Conservation (phyloP, 192 early-diverging fungal species). For the Entrophospora sp. region DNA sequence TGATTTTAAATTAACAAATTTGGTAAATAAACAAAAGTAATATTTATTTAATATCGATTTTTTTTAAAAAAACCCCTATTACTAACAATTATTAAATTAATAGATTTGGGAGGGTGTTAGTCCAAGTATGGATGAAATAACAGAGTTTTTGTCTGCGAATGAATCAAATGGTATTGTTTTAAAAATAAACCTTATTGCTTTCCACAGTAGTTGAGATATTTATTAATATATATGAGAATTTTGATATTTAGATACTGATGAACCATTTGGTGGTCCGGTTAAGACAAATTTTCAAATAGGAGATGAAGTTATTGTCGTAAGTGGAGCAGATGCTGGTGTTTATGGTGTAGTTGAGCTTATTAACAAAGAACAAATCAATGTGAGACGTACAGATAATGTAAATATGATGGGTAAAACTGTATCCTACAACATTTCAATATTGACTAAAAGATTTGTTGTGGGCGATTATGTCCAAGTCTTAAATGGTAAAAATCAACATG, state of each 20-base stretch:
- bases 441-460: constrained; percentile 81
- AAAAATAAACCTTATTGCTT: not conserved
- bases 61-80: too few species aligned
- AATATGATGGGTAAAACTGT: too few species aligned
- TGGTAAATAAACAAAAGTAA: too few species aligned
- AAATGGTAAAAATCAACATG: constrained; percentile 72
- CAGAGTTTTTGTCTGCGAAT: constrained; percentile 62
- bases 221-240: too few species aligned
- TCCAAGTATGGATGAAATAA: constrained; percentile 89
- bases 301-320: constrained; percentile 78
- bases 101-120: constrained; percentile 59
- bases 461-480: constrained; percentile 95
- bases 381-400: constrained; percentile 59
- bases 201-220: not conserved
- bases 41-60: too few species aligned
- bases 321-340: constrained; percentile 75
- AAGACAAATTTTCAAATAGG: constrained; percentile 61
- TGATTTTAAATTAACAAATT: constrained; percentile 57
- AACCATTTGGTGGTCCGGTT: not conserved
- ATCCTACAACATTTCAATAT: too few species aligned
- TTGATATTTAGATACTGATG: too few species aligned
- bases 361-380: constrained; percentile 60
- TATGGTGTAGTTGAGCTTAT: constrained; percentile 69
- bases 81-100: not conserved
- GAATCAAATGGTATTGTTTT: not conserved